These are phyloP conservation scores for Heliosperma pusillum DNA, from an alignment of 148 eudicot genomes.

Conservation along the genomic window DNA sequence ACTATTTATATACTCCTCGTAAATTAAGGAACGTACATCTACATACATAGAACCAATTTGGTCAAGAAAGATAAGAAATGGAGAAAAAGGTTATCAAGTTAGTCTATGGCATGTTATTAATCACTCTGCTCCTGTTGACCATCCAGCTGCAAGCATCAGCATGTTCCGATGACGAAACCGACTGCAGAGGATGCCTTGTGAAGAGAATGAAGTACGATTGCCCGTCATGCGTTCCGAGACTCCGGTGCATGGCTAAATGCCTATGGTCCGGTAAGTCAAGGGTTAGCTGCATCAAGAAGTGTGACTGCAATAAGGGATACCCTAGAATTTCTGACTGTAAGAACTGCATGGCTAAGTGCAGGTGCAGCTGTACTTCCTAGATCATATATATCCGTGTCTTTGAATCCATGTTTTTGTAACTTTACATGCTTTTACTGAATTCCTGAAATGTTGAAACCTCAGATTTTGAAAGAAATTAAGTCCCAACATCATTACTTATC, in stretches of 20 bases:
- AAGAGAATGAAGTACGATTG: conserved; percentile 52
- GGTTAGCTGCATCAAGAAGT: conserved; percentile 44
- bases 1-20: background rate
- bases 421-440: background rate
- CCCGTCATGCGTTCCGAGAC: conserved; percentile 50
- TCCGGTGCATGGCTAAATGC: conserved; percentile 75
- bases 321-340: conserved; percentile 67
- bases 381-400: background rate
- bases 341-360: conserved; percentile 66
- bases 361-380: conserved; percentile 52
- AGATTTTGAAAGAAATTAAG: background rate
- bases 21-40: background rate
- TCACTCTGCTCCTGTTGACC: conserved; percentile 29
- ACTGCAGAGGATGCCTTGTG: conserved; percentile 51
- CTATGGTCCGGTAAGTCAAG: conserved; percentile 49
- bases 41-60: background rate
- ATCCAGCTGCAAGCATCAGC: conserved; percentile 24
- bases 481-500: no score
- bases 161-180: conserved; percentile 40
- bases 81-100: background rate
- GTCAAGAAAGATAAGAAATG: background rate
- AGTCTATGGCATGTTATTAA: conserved; percentile 3
- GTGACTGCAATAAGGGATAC: conserved; percentile 53
- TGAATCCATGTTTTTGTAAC: background rate
- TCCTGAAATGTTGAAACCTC: background rate